Evolutionary conservation across 495 filamentous ascomycete genomes (phyloP).

Genomic region (Penicillium cinerascens): DNA sequence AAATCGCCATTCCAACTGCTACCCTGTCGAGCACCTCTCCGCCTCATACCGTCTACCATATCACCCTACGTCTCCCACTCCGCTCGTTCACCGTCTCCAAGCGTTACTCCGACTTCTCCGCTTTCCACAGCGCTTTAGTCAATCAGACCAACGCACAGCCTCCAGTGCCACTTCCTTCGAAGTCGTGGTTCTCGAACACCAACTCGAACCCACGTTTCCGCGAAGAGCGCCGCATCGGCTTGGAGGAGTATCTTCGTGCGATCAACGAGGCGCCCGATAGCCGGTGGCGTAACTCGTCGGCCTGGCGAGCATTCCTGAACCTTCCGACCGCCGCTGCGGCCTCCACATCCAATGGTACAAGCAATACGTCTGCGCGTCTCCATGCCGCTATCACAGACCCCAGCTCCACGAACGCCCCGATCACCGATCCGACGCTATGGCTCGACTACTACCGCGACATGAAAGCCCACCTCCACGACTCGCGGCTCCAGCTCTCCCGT

Average conservation of each 20-base stretch:
- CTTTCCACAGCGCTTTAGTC: conserved; percentile 68
- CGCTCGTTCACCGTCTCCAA: conserved; percentile 84
- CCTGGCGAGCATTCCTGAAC: conserved; percentile 84
- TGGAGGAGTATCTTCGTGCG: conserved; percentile 78
- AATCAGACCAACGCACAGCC: conserved; percentile 58
- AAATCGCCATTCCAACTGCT: conserved; percentile 78
- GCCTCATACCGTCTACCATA: conserved; percentile 88
- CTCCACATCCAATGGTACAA: conserved; percentile 37
- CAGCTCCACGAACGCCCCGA: conserved; percentile 42
- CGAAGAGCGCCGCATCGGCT: conserved; percentile 68
- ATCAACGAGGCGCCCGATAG: conserved; percentile 73
- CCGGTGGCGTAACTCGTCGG: conserved; percentile 79
- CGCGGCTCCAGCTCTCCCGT: conserved; percentile 66
- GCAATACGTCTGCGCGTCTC: conserved; percentile 29
- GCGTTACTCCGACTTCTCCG: conserved; percentile 88
- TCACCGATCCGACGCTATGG: conserved; percentile 79
- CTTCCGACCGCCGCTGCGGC: conserved; percentile 61
- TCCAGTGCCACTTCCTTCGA: conserved; percentile 67
- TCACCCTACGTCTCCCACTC: conserved; percentile 81
- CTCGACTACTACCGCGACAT: conserved; percentile 80
- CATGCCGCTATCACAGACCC: conserved; percentile 45
- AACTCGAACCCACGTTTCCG: conserved; percentile 71
- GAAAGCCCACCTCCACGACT: conserved; percentile 79
- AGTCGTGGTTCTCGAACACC: conserved; percentile 84
- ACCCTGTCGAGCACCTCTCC: conserved; percentile 60